Conservation (phyloP, 2,329 filamentous ascomycete genomes). For the Nothophoma quercina region DNA sequence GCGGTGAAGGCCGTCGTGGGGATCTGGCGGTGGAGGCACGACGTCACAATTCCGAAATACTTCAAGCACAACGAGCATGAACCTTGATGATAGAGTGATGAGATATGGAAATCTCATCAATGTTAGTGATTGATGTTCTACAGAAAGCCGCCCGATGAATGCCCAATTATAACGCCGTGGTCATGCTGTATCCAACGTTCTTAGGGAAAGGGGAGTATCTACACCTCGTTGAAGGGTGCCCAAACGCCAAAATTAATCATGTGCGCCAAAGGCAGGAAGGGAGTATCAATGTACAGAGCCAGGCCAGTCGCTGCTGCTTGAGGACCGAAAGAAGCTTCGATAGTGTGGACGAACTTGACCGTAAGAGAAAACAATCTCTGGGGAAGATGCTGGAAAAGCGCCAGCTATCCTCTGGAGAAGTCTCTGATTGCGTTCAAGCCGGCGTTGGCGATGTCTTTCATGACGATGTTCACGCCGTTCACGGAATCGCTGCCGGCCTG, state of each 20-base stretch:
- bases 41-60: conserved; percentile 6
- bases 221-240: not conserved
- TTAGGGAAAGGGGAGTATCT: conserved; percentile 7
- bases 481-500: conserved; percentile 13
- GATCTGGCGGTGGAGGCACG: not conserved
- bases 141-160: conserved; percentile 6
- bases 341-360: not conserved
- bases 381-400: conserved; percentile 6
- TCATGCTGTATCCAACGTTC: conserved; percentile 16
- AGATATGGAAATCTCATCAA: conserved; percentile 4
- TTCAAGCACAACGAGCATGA: conserved; percentile 6
- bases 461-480: conserved; percentile 14
- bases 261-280: not conserved
- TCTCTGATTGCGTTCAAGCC: not conserved
- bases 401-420: conserved; percentile 1
- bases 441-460: conserved; percentile 10
- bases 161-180: conserved; percentile 10
- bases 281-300: conserved; percentile 1
- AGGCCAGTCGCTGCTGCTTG: conserved; percentile 3
- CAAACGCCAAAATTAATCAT: not conserved
- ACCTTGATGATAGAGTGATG: conserved; percentile 1
- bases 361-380: conserved; percentile 5
- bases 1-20: conserved; percentile 14
- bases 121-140: not conserved
- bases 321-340: conserved; percentile 4